Conservation (phyloP, 129 eudicot genomes). For the Lactuca sativa region DNA sequence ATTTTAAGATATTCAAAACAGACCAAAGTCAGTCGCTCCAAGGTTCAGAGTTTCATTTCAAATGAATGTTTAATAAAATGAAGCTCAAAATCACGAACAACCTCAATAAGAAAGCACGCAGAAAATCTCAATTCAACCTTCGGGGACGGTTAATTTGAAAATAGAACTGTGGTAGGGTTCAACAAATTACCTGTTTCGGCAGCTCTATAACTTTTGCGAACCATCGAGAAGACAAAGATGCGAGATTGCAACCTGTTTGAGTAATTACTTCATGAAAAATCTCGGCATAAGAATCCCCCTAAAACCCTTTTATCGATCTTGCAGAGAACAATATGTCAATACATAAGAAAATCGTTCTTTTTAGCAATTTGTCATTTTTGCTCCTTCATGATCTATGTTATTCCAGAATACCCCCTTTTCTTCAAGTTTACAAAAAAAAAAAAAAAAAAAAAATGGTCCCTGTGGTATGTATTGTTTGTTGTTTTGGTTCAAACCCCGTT, state of each 20-base stretch:
- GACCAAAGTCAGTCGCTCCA: not conserved
- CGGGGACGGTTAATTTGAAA: not conserved
- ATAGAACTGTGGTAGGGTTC: slow-evolving; percentile 3
- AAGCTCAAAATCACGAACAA: not conserved
- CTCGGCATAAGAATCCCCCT: not conserved
- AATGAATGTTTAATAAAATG: not conserved
- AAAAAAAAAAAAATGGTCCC: too few relatives aligned
- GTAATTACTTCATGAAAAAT: slow-evolving; percentile 13
- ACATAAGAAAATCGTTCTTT: not conserved
- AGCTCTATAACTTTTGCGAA: slow-evolving; percentile 28
- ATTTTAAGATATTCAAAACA: not conserved
- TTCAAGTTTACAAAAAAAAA: not conserved
- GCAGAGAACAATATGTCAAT: not conserved
- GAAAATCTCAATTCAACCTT: slow-evolving; percentile 10
- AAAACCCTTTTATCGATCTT: slow-evolving; percentile 10
- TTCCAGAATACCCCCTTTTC: not conserved
- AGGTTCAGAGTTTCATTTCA: not conserved
- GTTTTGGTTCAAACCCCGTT: too few relatives aligned
- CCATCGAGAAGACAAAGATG: slow-evolving; percentile 19
- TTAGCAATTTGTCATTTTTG: not conserved
- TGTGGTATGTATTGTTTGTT: too few relatives aligned
- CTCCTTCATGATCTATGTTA: slow-evolving; percentile 13
- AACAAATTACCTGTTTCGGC: slow-evolving; percentile 23
- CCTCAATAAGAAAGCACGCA: not conserved
- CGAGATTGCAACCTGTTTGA: slow-evolving; percentile 9